A percentile compares a stretch with the other conserved stretches of the same genome.
Conservation (phyloP, 495 filamentous ascomycete genomes). For the Neurospora sp. region DNA sequence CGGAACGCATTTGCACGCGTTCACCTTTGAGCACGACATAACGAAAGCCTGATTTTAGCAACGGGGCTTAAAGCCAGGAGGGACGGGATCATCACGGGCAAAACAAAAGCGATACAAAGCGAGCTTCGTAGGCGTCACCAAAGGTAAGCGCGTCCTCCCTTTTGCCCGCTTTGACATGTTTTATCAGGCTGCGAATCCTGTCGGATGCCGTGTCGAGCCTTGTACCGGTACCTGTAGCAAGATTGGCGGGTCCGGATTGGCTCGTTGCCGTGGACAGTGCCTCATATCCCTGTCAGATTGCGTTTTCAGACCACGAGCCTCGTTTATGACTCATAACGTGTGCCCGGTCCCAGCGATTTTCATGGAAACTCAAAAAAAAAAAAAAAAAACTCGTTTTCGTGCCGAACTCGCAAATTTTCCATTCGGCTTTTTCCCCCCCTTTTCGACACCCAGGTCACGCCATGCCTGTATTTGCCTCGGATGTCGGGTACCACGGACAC, state of each 20-base stretch:
- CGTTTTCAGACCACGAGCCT: conserved; percentile 11
- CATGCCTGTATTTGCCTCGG: not conserved
- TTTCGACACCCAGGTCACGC: not conserved
- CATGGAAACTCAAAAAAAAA: not conserved
- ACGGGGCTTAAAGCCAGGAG: not conserved
- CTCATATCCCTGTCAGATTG: conserved; percentile 3
- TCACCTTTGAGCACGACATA: not conserved
- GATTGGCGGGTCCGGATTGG: conserved; percentile 1
- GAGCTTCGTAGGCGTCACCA: not conserved
- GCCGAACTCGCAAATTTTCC: not conserved
- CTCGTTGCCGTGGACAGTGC: conserved; percentile 7
- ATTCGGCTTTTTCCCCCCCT: not conserved
- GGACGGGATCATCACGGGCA: not conserved
- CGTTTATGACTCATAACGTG: conserved; percentile 14
- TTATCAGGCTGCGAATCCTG: not conserved
- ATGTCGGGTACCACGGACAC: not conserved
- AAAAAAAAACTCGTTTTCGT: not conserved
- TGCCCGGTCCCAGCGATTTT: not conserved
- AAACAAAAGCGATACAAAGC: not conserved
- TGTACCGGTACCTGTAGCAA: conserved; percentile 8
- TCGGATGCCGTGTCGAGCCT: not conserved
- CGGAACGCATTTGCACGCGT: not conserved
- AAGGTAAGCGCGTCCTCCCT: not conserved
- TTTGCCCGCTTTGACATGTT: not conserved
- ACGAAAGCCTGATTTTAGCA: not conserved